Conservation (phyloP, 495 filamentous ascomycete species). For the Daldinia concentrica region DNA sequence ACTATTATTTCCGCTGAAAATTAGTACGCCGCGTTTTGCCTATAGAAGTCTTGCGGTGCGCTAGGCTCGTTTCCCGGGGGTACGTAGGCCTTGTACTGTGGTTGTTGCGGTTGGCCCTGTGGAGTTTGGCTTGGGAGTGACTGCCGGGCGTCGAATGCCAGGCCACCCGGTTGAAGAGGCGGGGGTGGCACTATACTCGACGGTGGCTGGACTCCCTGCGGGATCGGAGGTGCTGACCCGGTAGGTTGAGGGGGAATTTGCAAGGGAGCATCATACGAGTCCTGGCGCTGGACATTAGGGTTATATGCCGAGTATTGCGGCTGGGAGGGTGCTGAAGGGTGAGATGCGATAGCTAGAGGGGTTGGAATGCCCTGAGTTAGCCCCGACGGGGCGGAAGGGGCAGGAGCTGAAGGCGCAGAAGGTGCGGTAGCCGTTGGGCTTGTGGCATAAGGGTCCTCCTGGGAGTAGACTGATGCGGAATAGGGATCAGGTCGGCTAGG, state of each 20-base stretch:
- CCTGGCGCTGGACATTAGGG: conserved; percentile 50
- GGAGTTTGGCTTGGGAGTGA: conserved; percentile 51
- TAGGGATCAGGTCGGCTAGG: conserved; percentile 59
- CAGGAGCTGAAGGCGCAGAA: conserved; percentile 35
- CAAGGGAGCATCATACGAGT: conserved; percentile 47
- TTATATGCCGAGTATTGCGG: conserved; percentile 56
- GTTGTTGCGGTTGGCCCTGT: conserved; percentile 26
- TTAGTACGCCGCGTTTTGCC: conserved; percentile 45
- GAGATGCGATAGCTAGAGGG: conserved; percentile 42
- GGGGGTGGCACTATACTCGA: conserved; percentile 55
- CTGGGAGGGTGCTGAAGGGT: conserved; percentile 45
- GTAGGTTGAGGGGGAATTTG: conserved; percentile 53
- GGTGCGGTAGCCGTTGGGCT: conserved; percentile 45
- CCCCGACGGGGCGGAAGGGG: conserved; percentile 40
- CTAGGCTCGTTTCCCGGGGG: conserved; percentile 47
- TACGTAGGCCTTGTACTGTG: conserved; percentile 56
- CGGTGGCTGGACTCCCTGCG: conserved; percentile 53
- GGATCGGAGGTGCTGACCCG: conserved; percentile 52
- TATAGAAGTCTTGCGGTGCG: conserved; percentile 54
- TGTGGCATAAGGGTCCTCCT: conserved; percentile 63
- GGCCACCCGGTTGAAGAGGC: conserved; percentile 50
- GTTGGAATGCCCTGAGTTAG: conserved; percentile 43
- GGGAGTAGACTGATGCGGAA: conserved; percentile 66
- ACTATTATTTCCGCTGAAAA: neutral
- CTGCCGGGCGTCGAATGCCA: conserved; percentile 54